These are phyloP conservation scores for Musa balbisiana DNA, from an alignment of 202 grass and related monocot species.

Conservation along the genomic window DNA sequence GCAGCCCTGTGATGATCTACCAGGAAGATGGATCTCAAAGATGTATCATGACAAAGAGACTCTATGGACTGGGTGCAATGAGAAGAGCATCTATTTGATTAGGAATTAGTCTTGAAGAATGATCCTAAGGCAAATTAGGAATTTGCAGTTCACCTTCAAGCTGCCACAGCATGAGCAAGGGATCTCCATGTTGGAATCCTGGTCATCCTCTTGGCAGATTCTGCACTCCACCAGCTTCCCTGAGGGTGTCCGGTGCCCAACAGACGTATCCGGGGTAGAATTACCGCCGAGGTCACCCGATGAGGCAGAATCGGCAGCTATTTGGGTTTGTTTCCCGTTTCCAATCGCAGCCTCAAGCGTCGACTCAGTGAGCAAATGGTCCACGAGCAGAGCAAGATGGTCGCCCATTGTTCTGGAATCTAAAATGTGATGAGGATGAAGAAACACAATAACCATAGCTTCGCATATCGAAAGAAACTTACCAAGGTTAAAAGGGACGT, in stretches of 20 bases:
- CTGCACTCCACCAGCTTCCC: constrained; percentile 2
- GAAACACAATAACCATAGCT: neutral
- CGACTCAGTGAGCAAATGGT: neutral
- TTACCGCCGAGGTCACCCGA: neutral
- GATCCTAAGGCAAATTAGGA: too few species aligned
- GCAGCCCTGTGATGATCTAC: too few species aligned
- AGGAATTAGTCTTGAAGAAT: too few species aligned
- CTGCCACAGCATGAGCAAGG: constrained; percentile 8
- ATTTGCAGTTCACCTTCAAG: neutral
- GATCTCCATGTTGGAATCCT: constrained; percentile 12
- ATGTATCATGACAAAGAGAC: too few species aligned
- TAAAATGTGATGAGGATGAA: neutral
- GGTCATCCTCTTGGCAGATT: constrained; percentile 12
- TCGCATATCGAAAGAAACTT: too few species aligned
- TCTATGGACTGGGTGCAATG: too few species aligned
- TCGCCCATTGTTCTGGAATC: constrained; percentile 4
- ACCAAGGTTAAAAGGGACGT: too few species aligned
- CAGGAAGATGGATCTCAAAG: too few species aligned
- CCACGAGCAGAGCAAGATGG: constrained; percentile 7
- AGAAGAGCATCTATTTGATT: too few species aligned
- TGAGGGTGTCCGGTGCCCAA: neutral
- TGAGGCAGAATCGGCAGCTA: neutral
- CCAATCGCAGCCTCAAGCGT: neutral
- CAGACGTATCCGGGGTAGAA: neutral
- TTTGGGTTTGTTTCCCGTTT: neutral